A percentile compares a stretch with the other conserved stretches of the same genome.
Evolutionary conservation across 176 grass and related monocot genomes (phyloP).

Genomic region (Aegilops tauschii): DNA sequence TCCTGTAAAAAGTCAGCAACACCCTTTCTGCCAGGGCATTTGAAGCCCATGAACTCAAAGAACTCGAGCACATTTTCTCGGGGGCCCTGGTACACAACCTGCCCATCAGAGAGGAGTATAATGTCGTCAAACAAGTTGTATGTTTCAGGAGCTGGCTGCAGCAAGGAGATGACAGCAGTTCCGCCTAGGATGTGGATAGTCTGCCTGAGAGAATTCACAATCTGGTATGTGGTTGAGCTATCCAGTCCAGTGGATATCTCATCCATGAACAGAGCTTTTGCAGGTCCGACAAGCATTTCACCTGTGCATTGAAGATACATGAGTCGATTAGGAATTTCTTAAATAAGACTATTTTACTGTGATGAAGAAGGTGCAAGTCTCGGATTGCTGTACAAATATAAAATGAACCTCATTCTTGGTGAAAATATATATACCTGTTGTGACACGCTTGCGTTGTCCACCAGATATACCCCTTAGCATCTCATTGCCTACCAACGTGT

Average conservation of each 20-base stretch:
- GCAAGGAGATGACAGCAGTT: slow-evolving; percentile 84
- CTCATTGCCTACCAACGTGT: slow-evolving; percentile 82
- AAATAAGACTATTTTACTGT: neutral
- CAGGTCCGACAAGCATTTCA: slow-evolving; percentile 96
- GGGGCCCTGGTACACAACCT: slow-evolving; percentile 86
- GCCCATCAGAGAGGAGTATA: slow-evolving; percentile 83
- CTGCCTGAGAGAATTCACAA: slow-evolving; percentile 76
- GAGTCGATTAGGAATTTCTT: slow-evolving; percentile 17
- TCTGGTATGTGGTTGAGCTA: slow-evolving; percentile 94
- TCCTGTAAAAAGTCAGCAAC: slow-evolving; percentile 94
- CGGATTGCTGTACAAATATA: neutral
- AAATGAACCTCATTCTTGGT: neutral
- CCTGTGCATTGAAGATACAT: slow-evolving; percentile 39
- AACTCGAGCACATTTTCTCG: slow-evolving; percentile 80
- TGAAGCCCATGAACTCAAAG: slow-evolving; percentile 85
- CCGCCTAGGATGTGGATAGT: slow-evolving; percentile 77
- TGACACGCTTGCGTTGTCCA: slow-evolving; percentile 90
- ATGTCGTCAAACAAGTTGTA: slow-evolving; percentile 95
- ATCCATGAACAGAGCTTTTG: slow-evolving; percentile 94
- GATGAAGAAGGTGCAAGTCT: neutral
- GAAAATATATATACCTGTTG: slow-evolving; percentile 66
- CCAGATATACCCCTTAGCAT: slow-evolving; percentile 95
- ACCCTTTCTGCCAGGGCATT: slow-evolving; percentile 82
- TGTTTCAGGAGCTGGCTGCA: slow-evolving; percentile 94
- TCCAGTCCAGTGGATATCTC: slow-evolving; percentile 96